Conservation (phyloP, 2,329 filamentous ascomycete species). For the Cytospora paraplurivora region DNA sequence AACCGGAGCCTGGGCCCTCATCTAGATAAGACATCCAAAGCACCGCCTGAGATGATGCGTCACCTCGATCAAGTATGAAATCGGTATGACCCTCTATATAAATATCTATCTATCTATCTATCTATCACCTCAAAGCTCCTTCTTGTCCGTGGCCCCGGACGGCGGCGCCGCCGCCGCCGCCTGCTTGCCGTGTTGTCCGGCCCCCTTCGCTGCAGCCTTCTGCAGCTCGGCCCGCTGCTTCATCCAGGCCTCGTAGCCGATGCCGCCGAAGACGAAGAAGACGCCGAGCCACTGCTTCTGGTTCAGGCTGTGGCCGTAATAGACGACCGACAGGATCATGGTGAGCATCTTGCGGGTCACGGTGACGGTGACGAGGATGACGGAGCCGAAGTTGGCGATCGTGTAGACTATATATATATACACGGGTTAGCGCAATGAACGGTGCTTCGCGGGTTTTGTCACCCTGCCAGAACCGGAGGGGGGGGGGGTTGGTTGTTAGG, state of each 20-base stretch:
- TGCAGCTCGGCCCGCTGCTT: conserved; percentile 79
- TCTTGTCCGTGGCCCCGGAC: conserved; percentile 34
- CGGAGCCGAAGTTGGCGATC: conserved; percentile 84
- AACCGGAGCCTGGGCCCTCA: no score
- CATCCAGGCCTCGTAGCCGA: conserved; percentile 86
- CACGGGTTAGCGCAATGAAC: background rate
- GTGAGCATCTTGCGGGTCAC: conserved; percentile 99
- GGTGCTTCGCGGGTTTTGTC: no score
- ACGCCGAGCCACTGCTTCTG: conserved; percentile 95
- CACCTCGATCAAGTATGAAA: no score
- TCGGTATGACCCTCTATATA: no score
- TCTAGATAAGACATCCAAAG: no score
- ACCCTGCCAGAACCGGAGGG: no score
- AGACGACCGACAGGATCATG: conserved; percentile 94
- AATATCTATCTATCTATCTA: no score
- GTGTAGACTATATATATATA: conserved; percentile 69
- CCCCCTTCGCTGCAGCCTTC: conserved; percentile 65
- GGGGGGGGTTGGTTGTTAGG: no score
- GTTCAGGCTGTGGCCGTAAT: conserved; percentile 86
- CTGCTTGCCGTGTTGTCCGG: conserved; percentile 31
- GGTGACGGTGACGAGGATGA: conserved; percentile 92
- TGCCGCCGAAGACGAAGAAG: conserved; percentile 88
- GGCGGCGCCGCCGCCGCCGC: conserved; percentile 67
- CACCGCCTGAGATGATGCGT: no score
- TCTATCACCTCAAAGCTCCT: background rate